These are phyloP conservation scores for Trichosanthes truncata DNA, from an alignment of 306 rosid species.

Conservation along the genomic window DNA sequence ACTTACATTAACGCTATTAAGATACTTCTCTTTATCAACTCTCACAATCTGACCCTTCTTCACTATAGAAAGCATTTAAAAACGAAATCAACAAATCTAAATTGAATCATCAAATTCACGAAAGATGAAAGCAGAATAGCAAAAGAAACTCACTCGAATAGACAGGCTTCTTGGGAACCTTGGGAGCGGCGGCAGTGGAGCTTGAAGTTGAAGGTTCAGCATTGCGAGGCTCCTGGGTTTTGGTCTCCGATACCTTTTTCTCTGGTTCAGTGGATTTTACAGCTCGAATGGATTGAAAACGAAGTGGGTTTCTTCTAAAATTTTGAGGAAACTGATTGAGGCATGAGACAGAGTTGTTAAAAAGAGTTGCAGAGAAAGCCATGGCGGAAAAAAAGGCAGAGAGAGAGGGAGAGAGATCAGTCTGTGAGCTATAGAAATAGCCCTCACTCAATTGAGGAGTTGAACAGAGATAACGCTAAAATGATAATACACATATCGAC, in stretches of 20 bases:
- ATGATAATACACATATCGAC: neutral
- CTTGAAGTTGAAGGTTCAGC: constrained; percentile 41
- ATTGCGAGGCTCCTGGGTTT: constrained; percentile 35
- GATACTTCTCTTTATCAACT: constrained; percentile 92
- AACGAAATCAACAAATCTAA: neutral
- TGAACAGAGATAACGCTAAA: neutral
- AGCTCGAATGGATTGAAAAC: constrained; percentile 36
- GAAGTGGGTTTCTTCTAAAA: constrained; percentile 33
- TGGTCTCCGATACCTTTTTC: constrained; percentile 23
- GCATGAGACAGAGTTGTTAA: constrained; percentile 31
- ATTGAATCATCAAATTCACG: neutral
- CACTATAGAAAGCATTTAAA: constrained; percentile 43
- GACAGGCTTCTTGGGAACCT: constrained; percentile 61
- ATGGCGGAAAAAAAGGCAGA: constrained; percentile 19
- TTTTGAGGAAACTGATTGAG: constrained; percentile 28
- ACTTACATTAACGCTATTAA: constrained; percentile 71
- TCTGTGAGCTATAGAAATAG: neutral
- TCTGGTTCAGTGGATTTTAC: constrained; percentile 45
- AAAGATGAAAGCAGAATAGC: neutral
- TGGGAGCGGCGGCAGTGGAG: constrained; percentile 28
- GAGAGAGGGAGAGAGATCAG: constrained; percentile 3
- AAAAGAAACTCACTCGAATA: constrained; percentile 55
- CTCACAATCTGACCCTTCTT: constrained; percentile 98
- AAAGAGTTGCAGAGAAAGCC: constrained; percentile 43
- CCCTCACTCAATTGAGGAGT: neutral